A percentile compares a stretch with the other conserved stretches of the same genome.
Conservation (phyloP, 139 green algal genomes). For the Closterium sp. region DNA sequence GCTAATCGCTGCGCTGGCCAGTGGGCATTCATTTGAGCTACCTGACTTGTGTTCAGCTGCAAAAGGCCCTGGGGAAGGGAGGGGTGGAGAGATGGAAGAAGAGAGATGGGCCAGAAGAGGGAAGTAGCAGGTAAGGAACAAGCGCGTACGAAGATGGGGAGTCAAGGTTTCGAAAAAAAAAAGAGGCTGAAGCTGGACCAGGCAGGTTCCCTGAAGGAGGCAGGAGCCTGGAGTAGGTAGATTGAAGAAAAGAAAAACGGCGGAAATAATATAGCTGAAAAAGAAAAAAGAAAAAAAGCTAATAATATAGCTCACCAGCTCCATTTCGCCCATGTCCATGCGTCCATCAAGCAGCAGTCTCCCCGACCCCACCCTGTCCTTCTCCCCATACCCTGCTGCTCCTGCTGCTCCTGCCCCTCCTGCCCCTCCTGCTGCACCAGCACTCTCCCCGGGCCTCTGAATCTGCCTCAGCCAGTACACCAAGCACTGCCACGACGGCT, state of each 20-base stretch:
- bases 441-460: neutral
- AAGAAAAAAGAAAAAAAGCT: no score
- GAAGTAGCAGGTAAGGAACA: no score
- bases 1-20: neutral
- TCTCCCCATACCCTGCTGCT: neutral
- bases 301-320: neutral
- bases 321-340: neutral
- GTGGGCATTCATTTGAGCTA: neutral
- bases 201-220: no score
- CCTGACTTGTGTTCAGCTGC: neutral
- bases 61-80: neutral
- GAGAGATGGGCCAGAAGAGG: no score
- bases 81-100: no score
- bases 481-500: neutral
- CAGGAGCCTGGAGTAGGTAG: no score
- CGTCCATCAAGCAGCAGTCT: neutral
- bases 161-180: no score
- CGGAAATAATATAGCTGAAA: no score
- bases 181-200: no score
- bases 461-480: neutral
- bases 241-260: no score
- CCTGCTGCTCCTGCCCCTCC: neutral
- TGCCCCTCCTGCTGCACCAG: neutral
- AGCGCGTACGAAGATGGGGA: no score
- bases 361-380: neutral